A percentile compares a stretch with the other conserved stretches of the same genome.
Evolutionary conservation across 1,284 basidiomycete genomes (phyloP).

Genomic region (Anthracocystis panici-leucophaei): DNA sequence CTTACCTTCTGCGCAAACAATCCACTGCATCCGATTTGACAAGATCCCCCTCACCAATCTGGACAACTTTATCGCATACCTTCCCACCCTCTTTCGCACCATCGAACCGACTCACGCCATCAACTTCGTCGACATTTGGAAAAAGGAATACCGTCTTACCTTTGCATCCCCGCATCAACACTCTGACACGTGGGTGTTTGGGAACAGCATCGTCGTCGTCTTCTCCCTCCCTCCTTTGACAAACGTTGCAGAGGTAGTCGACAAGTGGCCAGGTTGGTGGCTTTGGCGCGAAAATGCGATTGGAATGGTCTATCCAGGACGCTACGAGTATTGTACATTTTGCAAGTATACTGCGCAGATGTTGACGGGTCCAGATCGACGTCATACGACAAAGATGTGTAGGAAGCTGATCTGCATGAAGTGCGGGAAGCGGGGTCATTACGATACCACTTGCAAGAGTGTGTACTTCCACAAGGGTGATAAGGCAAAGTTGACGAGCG

Average conservation of each 20-base stretch:
- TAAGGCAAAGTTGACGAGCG: no score
- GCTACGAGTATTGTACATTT: constrained; percentile 1
- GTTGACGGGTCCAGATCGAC: neutral
- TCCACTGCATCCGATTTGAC: neutral
- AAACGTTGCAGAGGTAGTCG: neutral
- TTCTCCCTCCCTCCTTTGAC: neutral
- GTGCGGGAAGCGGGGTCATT: neutral
- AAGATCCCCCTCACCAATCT: neutral
- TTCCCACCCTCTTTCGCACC: neutral
- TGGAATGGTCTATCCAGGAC: neutral
- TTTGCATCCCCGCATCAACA: neutral
- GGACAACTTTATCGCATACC: neutral
- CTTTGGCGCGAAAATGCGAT: neutral
- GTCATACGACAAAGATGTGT: neutral
- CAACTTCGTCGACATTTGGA: neutral
- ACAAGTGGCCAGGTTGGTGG: constrained; percentile 7
- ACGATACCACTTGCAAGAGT: constrained; percentile 5
- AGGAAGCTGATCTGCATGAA: constrained; percentile 1
- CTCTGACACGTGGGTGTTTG: neutral
- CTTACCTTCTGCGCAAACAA: neutral
- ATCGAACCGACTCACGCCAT: neutral
- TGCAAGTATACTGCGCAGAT: constrained; percentile 6
- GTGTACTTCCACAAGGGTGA: no score
- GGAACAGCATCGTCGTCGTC: neutral
- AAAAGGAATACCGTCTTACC: neutral